Percentiles rank a stretch among this genome's conserved stretches.
These are phyloP conservation scores for Dionaea muscipula DNA, from an alignment of 179 eudicot genomes.

Conservation along the genomic window DNA sequence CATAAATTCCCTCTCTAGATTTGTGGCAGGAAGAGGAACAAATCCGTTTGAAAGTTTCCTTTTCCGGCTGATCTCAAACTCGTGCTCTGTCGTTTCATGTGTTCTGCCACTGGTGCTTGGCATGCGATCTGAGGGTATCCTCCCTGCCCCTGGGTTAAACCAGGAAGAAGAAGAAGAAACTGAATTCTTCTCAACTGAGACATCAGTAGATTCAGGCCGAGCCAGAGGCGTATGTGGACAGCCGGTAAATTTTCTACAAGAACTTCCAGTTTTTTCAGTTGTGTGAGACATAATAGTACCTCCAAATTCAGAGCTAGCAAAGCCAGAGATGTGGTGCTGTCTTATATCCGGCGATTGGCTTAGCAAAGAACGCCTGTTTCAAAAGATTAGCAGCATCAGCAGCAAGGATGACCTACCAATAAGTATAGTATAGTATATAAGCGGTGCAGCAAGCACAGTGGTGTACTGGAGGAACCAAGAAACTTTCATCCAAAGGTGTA, in stretches of 20 bases:
- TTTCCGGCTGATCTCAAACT: constrained; percentile 24
- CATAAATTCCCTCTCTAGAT: constrained; percentile 45
- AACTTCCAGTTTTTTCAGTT: constrained; percentile 28
- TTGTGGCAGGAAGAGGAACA: constrained; percentile 32
- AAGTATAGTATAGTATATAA: no score
- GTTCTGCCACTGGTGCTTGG: constrained; percentile 21
- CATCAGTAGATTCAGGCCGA: constrained; percentile 16
- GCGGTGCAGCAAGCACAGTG: no score
- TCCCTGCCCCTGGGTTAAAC: constrained; percentile 15
- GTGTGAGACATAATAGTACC: constrained; percentile 22
- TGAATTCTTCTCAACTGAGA: constrained; percentile 26
- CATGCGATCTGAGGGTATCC: constrained; percentile 18
- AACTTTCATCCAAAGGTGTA: no score
- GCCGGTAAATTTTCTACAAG: constrained; percentile 16
- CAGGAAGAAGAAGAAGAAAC: no score
- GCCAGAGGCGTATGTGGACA: constrained; percentile 25
- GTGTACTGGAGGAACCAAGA: no score
- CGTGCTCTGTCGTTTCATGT: constrained; percentile 14
- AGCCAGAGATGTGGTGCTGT: constrained; percentile 16
- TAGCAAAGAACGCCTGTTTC: constrained; percentile 72
- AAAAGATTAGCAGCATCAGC: neutral
- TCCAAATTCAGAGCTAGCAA: constrained; percentile 30
- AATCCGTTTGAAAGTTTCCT: constrained; percentile 33
- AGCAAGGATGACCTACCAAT: neutral
- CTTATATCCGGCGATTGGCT: constrained; percentile 68